phyloP scores from a whole-genome alignment of 441 rosid genomes.

The Hura crepitans region DNA sequence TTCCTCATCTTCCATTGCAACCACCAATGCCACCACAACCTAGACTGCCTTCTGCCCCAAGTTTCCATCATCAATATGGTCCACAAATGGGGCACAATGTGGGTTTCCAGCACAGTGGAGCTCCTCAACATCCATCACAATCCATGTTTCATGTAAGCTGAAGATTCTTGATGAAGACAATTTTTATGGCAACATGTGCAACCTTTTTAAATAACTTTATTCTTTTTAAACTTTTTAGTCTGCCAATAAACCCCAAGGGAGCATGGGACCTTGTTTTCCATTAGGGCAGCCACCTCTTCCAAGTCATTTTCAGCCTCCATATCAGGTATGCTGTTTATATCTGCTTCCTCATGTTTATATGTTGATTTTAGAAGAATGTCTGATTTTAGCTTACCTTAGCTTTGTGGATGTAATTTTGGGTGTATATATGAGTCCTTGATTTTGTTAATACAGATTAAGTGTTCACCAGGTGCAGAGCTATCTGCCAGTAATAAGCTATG shows the following conservation, averaged over 20 bases:
- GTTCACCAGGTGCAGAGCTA: neutral
- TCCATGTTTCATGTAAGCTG: conserved; percentile 70
- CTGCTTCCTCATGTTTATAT: neutral
- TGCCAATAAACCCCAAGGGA: conserved; percentile 47
- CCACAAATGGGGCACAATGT: conserved; percentile 54
- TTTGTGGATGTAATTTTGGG: neutral
- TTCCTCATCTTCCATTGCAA: conserved; percentile 56
- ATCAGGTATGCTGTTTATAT: conserved; percentile 43
- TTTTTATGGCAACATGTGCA: neutral
- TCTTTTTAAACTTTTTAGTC: conserved; percentile 44
- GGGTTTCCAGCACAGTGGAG: conserved; percentile 65
- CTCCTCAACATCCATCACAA: conserved; percentile 72
- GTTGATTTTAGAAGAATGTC: neutral
- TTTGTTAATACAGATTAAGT: conserved; percentile 14
- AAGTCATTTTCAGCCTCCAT: conserved; percentile 49
- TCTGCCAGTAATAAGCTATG: neutral
- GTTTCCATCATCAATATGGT: conserved; percentile 66
- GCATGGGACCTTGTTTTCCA: conserved; percentile 53
- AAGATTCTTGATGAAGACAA: conserved; percentile 12
- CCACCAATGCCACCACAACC: conserved; percentile 54
- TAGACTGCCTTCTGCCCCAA: conserved; percentile 44
- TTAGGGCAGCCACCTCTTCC: conserved; percentile 61
- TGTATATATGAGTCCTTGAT: neutral
- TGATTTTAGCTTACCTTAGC: neutral
- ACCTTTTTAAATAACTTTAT: neutral